Evolutionary conservation across 1,284 basidiomycete genomes (phyloP), one percentile per base, ranked within the genome.

Genomic region (Puccinia coronata): DNA sequence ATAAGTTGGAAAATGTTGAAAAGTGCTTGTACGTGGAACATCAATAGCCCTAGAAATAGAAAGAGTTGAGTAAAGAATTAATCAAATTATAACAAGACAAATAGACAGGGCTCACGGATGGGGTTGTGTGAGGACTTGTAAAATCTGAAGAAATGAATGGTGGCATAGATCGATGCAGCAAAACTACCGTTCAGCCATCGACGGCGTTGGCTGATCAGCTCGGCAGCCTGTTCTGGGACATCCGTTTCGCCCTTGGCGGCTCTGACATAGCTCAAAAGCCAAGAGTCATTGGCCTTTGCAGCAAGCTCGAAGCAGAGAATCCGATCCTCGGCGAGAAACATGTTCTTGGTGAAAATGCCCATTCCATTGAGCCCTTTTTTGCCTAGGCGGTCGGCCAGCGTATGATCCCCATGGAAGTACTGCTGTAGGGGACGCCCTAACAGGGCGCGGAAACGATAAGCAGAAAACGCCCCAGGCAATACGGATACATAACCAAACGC

Each of bases 101-200:
- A 78, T 67, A 65, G 31, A 82, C 36, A 36, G 79, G 55, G 47
- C 72, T 69, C 39, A 80, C 77, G 63, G 49, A 80, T 51, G 9
- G 70, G 77, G 25, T 92, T 92, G 84, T 96, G 94, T 25, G 91
- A 90, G 59, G 93, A 94, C 85, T 89, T 90, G 87, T 98, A 98
- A 78, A 98, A 89, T 83, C 91, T 89, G 88, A 94, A 95, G 87
- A 98, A 98, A 87, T 97, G 94, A 84, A 95, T 92, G n/a, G 97
- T 87, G 16, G 94, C 91, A 87, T 98, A 98, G 81, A 98, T 92
- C 2, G 94, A 95, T 12, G 96, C 96, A 51, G 96, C 96, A 85
- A 98, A 98, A 16, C 94, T 96, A 82, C 96, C 96, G 85, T 99
- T 99, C 84, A 98, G 86, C 96, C 94, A 97, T 83, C 95, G 92